Evolutionary conservation across 2,329 filamentous ascomycete species (phyloP), one percentile per base, ranked within the genome.

Genomic region (Colletotrichum sp.): DNA sequence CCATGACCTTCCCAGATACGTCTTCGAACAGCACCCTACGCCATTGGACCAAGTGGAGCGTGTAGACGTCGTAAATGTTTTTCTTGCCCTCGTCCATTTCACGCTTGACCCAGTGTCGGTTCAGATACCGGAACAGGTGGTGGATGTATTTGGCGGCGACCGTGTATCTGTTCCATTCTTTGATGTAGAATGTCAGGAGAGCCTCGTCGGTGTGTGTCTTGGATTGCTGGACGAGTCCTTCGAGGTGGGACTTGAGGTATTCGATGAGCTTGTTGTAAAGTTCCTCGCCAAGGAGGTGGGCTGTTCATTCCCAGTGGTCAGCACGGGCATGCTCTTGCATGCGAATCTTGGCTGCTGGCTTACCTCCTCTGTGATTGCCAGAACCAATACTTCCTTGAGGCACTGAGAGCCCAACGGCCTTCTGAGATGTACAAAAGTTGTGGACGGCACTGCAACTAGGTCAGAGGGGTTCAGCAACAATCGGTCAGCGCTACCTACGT

Each of bases 1-100:
- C 93, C 97, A 99, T 99, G 57, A 99, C 96, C 84, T 96, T 96
- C 76, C 90, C 89, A 71, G 96, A 94, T 4, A 98, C 95, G 74
- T 92, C 91, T 75, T 92, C 90, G 84, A 99, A 99, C 81, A 99
- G 93, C 75, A 98, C 95, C 79, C 94, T 92, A 79, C 96, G 96
- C 97, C 97, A 99, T 82, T 96, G 95, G 24, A 99, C 97, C 55
- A 99, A 88, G 81, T 99, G 97, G 43, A 99, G 88, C 1, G 97
- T 99, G 85, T 99, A 99, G 64, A 99, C 97, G 84, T 99, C 97
- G 84, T 98, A 99, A 9, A 99, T 95, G 81, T 96, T 95, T 88
- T 99, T 98, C 87, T 99, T 99, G 39, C 97, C 97, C 85, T 99
- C 97, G 78, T 99, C 97, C 87, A 99, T 98, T 86, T 99, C 97